A percentile compares a stretch with the other conserved stretches of the same genome.
Conservation (phyloP, 768 basidiomycete species). For the Erythrobasidium yunnanense region DNA sequence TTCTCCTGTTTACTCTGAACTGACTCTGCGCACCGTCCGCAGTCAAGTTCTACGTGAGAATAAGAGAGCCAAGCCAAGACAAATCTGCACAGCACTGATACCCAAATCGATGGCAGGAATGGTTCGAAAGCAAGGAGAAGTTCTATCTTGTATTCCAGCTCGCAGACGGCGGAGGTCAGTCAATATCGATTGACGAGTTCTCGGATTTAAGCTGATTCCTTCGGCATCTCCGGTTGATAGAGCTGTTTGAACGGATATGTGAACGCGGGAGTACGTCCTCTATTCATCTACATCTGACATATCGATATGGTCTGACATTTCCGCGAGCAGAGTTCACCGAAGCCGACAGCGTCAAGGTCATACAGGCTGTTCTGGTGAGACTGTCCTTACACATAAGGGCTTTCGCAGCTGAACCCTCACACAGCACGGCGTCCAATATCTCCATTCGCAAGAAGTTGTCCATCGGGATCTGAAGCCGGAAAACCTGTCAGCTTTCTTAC, state of each 20-base stretch:
- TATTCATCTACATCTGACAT: background rate
- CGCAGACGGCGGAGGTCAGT: slow-evolving; percentile 61
- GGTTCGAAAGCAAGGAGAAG: slow-evolving; percentile 87
- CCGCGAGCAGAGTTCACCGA: slow-evolving; percentile 60
- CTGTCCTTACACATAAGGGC: no score
- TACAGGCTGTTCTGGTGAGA: slow-evolving; percentile 40
- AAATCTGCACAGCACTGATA: background rate
- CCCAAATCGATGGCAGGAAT: background rate
- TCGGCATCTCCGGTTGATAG: no score
- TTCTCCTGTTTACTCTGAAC: no score
- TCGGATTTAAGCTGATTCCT: no score
- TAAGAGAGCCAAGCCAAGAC: background rate
- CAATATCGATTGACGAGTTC: background rate
- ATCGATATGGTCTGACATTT: background rate
- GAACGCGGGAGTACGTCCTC: slow-evolving; percentile 56
- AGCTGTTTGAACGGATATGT: slow-evolving; percentile 80
- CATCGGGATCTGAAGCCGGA: slow-evolving; percentile 98
- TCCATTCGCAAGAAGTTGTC: slow-evolving; percentile 85
- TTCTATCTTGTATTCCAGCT: slow-evolving; percentile 64
- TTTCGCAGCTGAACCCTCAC: no score
- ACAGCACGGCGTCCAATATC: slow-evolving; percentile 60
- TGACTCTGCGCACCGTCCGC: no score
- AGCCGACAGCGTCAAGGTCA: slow-evolving; percentile 67
- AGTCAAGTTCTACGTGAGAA: slow-evolving; percentile 14
- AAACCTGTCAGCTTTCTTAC: slow-evolving; percentile 52